These are phyloP conservation scores for Wickerhamomyces sp. DNA, from an alignment of 1,139 yeast genomes.

Conservation along the genomic window DNA sequence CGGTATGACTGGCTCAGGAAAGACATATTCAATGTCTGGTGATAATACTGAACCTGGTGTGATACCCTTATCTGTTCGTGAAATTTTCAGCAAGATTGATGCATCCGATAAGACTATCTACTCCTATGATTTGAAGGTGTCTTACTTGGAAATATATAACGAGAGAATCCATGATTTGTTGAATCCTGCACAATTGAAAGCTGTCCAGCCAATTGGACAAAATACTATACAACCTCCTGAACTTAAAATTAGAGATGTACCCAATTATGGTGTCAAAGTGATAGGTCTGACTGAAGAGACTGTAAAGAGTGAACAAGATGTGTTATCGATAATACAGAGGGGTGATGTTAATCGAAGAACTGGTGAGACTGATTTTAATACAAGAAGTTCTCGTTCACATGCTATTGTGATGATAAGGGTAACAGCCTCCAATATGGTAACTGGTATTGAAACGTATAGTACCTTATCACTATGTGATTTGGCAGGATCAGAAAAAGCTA, in stretches of 20 bases:
- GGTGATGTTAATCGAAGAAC: constrained; percentile 81
- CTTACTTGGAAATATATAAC: constrained; percentile 87
- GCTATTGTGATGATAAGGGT: constrained; percentile 78
- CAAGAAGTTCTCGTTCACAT: constrained; percentile 85
- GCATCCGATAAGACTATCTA: constrained; percentile 23
- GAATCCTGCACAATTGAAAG: constrained; percentile 22
- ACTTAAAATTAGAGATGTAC: constrained; percentile 72
- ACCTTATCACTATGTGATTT: constrained; percentile 87
- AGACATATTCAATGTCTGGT: constrained; percentile 90
- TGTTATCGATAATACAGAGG: constrained; percentile 52
- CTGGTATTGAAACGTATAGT: constrained; percentile 45
- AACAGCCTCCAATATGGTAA: constrained; percentile 36
- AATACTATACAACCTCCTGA: constrained; percentile 33
- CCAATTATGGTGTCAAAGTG: constrained; percentile 66
- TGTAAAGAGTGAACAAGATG: constrained; percentile 54
- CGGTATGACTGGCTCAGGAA: constrained; percentile 96
- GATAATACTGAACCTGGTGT: constrained; percentile 65
- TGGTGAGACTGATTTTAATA: constrained; percentile 83
- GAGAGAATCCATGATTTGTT: constrained; percentile 79
- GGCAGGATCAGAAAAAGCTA: constrained; percentile 94
- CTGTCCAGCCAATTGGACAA: background rate
- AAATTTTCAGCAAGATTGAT: constrained; percentile 53
- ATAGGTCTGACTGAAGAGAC: constrained; percentile 65
- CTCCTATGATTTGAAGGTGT: constrained; percentile 47
- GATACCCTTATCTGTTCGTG: constrained; percentile 67